Evolutionary conservation across 1,139 yeast genomes (phyloP).

Genomic region (Geotrichum restrictum): DNA sequence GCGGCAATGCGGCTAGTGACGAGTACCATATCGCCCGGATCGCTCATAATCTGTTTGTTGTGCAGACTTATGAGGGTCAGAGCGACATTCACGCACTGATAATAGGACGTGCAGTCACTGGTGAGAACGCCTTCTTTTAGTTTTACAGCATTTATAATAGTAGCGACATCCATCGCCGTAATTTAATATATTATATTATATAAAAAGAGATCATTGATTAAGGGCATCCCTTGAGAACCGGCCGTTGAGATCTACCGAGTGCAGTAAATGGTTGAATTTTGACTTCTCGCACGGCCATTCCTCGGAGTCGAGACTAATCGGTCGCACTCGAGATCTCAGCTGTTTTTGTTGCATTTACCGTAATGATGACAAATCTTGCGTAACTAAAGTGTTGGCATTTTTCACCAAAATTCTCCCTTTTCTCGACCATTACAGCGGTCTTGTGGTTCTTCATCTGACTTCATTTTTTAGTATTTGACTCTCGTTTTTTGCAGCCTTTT

Average conservation of each 20-base stretch:
- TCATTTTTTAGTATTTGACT: background rate
- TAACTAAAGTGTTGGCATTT: background rate
- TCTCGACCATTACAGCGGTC: background rate
- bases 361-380: no score
- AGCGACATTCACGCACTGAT: conserved; percentile 45
- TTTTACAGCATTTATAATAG: background rate
- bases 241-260: no score
- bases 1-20: conserved; percentile 45
- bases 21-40: conserved; percentile 46
- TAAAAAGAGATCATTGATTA: no score
- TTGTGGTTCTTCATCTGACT: background rate
- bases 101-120: conserved; percentile 45
- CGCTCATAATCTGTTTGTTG: conserved; percentile 44
- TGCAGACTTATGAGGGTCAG: conserved; percentile 47
- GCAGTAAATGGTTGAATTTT: no score
- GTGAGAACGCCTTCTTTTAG: conserved; percentile 40
- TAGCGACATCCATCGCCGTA: no score
- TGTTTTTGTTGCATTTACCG: no score
- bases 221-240: no score
- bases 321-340: no score
- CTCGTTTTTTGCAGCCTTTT: background rate
- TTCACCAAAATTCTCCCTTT: background rate
- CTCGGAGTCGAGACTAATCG: no score
- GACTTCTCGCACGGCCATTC: no score
- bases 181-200: no score